These are phyloP conservation scores for Mycosphaerelloides madeirae DNA, from an alignment of 2,329 filamentous ascomycete species.

Conservation along the genomic window DNA sequence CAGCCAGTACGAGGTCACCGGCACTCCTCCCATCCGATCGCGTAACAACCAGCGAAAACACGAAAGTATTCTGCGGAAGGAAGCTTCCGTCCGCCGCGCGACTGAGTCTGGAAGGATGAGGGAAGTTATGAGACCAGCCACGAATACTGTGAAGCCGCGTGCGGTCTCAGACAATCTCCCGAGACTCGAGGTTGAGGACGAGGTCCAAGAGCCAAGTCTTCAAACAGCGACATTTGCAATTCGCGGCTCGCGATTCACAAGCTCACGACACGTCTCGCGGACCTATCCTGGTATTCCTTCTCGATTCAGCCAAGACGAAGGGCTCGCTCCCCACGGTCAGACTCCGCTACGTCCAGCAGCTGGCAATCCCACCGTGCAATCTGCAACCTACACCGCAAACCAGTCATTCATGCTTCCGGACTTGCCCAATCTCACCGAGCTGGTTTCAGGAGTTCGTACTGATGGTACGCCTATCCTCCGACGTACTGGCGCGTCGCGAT, in stretches of 20 bases:
- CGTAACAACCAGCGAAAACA: slow-evolving; percentile 29
- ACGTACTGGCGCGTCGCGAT: slow-evolving; percentile 47
- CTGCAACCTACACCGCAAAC: slow-evolving; percentile 48
- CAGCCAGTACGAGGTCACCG: slow-evolving; percentile 43
- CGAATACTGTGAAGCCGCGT: slow-evolving; percentile 35
- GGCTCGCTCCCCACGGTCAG: slow-evolving; percentile 10
- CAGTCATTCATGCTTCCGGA: slow-evolving; percentile 58
- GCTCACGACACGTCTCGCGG: slow-evolving; percentile 20
- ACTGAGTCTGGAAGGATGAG: slow-evolving; percentile 35
- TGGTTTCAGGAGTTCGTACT: slow-evolving; percentile 55
- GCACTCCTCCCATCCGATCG: slow-evolving; percentile 37
- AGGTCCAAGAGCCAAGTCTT: slow-evolving; percentile 42
- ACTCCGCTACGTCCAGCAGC: slow-evolving; percentile 25
- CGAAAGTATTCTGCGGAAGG: slow-evolving; percentile 38
- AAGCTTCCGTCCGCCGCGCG: slow-evolving; percentile 44
- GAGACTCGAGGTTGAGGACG: slow-evolving; percentile 49
- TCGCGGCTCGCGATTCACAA: slow-evolving; percentile 53
- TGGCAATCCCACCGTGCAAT: slow-evolving; percentile 33
- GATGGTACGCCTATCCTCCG: slow-evolving; percentile 55
- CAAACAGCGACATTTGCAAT: slow-evolving; percentile 38
- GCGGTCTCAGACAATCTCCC: slow-evolving; percentile 55
- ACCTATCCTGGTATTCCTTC: slow-evolving; percentile 13
- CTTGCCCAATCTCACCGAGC: slow-evolving; percentile 56
- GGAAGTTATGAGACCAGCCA: slow-evolving; percentile 29
- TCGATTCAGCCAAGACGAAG: slow-evolving; percentile 16